Conservation (phyloP, 139 green algal genomes). For the Tetratostichococcus sp. region DNA sequence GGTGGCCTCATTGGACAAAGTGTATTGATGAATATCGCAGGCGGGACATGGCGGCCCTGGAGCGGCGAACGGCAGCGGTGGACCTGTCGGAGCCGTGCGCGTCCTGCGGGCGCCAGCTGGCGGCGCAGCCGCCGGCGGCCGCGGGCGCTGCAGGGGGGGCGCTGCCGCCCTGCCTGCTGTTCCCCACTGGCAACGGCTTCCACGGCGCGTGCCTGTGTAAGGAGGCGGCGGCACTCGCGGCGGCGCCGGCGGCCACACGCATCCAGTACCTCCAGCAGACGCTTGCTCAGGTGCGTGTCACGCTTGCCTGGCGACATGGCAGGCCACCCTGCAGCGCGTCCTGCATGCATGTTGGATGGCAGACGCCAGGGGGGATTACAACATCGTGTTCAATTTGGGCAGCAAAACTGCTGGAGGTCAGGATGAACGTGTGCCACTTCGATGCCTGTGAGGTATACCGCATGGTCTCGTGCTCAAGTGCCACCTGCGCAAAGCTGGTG, state of each 20-base stretch:
- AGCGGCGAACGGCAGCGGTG: slow-evolving; percentile 45
- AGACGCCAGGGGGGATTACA: too few species aligned
- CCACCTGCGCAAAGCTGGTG: too few species aligned
- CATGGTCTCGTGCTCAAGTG: too few species aligned
- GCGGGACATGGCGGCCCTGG: slow-evolving; percentile 40
- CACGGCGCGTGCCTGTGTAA: slow-evolving; percentile 55
- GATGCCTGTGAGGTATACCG: too few species aligned
- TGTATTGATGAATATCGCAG: slow-evolving; percentile 5
- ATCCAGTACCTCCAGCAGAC: slow-evolving; percentile 9
- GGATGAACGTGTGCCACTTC: too few species aligned
- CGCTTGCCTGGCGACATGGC: too few species aligned
- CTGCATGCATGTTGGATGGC: too few species aligned
- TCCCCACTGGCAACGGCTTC: slow-evolving; percentile 69
- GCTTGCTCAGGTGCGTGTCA: slow-evolving; percentile 15
- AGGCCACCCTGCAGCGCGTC: too few species aligned
- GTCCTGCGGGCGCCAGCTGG: slow-evolving; percentile 46
- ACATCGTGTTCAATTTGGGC: too few species aligned
- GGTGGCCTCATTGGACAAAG: too few species aligned
- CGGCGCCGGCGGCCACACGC: slow-evolving; percentile 11
- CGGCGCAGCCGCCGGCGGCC: slow-evolving; percentile 28
- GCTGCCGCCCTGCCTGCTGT: slow-evolving; percentile 71
- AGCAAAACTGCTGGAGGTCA: too few species aligned
- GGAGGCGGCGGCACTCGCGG: slow-evolving; percentile 45
- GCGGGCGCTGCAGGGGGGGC: slow-evolving; percentile 37
- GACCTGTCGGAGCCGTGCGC: slow-evolving; percentile 49